Evolutionary conservation across 108 stramenopile genomes (phyloP).

Genomic region (Epithemia pelagica): DNA sequence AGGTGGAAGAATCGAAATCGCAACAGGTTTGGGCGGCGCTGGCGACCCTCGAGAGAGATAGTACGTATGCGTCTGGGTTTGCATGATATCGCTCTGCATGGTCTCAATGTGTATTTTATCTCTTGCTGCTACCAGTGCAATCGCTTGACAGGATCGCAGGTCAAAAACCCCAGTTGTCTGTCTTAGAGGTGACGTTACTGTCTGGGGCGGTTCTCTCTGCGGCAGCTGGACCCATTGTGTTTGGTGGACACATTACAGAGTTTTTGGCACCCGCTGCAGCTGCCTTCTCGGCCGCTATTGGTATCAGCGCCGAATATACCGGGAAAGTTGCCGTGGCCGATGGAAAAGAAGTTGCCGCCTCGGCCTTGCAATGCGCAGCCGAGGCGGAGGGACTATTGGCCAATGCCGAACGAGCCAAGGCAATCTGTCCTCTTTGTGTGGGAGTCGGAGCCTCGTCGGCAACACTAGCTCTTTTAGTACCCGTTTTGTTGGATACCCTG

Average conservation of each 20-base stretch:
- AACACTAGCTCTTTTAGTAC: conserved; percentile 63
- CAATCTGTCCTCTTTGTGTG: conserved; percentile 84
- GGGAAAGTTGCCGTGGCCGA: conserved; percentile 84
- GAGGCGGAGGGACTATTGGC: conserved; percentile 84
- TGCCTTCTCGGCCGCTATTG: conserved; percentile 62
- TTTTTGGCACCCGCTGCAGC: conserved; percentile 58
- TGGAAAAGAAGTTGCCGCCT: conserved; percentile 85
- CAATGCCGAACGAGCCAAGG: conserved; percentile 83
- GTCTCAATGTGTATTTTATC: neutral
- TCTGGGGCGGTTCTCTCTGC: conserved; percentile 46
- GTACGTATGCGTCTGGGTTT: neutral
- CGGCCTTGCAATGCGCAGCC: conserved; percentile 80
- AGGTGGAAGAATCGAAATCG: conserved; percentile 7
- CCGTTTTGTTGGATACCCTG: conserved; percentile 51
- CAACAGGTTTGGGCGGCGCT: conserved; percentile 38
- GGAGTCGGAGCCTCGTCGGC: conserved; percentile 81
- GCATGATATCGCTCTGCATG: neutral
- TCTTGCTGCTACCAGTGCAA: conserved; percentile 30
- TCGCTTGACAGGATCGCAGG: conserved; percentile 56
- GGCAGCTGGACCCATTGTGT: conserved; percentile 53
- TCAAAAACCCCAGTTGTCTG: conserved; percentile 51
- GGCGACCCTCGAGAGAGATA: conserved; percentile 34
- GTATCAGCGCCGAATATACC: conserved; percentile 83
- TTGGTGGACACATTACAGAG: conserved; percentile 59
- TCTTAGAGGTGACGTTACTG: conserved; percentile 54